These are phyloP conservation scores for Rhinocladiella mackenziei DNA, from an alignment of 2,329 filamentous ascomycete genomes.

Conservation along the genomic window DNA sequence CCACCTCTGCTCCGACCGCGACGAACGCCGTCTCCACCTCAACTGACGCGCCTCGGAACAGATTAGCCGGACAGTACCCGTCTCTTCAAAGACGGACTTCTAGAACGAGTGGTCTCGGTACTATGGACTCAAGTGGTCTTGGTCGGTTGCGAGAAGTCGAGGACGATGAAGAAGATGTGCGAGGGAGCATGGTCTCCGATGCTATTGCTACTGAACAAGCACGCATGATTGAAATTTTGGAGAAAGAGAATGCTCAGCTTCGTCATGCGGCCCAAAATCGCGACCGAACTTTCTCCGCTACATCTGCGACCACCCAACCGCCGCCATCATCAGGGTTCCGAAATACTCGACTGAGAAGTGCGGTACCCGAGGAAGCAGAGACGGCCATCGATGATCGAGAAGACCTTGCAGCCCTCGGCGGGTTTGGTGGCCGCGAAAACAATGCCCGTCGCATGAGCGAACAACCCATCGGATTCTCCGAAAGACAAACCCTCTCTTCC, in stretches of 20 bases:
- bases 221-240: slow-evolving; percentile 45
- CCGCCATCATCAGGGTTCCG: slow-evolving; percentile 34
- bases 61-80: slow-evolving; percentile 52
- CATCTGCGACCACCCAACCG: slow-evolving; percentile 34
- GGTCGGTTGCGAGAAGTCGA: slow-evolving; percentile 49
- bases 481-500: slow-evolving; percentile 37
- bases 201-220: slow-evolving; percentile 41
- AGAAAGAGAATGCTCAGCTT: slow-evolving; percentile 46
- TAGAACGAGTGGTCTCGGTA: slow-evolving; percentile 47
- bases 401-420: slow-evolving; percentile 35
- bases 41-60: slow-evolving; percentile 34
- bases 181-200: slow-evolving; percentile 34
- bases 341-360: slow-evolving; percentile 40
- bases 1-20: slow-evolving; percentile 22
- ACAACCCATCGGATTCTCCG: slow-evolving; percentile 42
- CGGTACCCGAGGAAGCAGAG: slow-evolving; percentile 44
- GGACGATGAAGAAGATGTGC: slow-evolving; percentile 40
- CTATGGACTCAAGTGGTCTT: slow-evolving; percentile 44
- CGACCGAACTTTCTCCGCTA: slow-evolving; percentile 41
- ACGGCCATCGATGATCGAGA: slow-evolving; percentile 44
- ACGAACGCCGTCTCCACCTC: slow-evolving; percentile 34
- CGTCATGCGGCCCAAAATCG: slow-evolving; percentile 43
- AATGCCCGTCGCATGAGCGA: slow-evolving; percentile 42
- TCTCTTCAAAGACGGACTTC: slow-evolving; percentile 78
- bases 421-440: slow-evolving; percentile 38